These are phyloP conservation scores for Pestalotiopsis sp. DNA, from an alignment of 2,329 filamentous ascomycete genomes.

Conservation along the genomic window DNA sequence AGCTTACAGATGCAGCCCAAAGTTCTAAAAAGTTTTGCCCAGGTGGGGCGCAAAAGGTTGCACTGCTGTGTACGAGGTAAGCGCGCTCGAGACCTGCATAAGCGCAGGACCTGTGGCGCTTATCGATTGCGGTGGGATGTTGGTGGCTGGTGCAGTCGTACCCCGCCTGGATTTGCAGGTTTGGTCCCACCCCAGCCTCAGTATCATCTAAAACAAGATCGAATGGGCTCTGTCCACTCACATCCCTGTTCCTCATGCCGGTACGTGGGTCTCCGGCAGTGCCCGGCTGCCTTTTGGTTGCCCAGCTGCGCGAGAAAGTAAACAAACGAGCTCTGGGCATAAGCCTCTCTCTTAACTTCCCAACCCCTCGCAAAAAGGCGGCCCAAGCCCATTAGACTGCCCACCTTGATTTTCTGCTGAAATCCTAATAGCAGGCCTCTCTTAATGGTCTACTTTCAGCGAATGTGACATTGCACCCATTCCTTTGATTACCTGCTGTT, in stretches of 20 bases:
- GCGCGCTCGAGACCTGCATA: neutral
- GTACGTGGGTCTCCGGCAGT: neutral
- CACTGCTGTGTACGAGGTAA: neutral
- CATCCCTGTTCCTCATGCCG: neutral
- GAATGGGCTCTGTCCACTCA: neutral
- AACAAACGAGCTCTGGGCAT: neutral
- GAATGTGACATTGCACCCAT: conserved; percentile 14
- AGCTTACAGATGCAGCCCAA: neutral
- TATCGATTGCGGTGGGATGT: neutral
- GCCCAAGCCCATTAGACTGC: neutral
- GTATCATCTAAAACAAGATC: neutral
- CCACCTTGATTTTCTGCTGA: neutral
- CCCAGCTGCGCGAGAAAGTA: neutral
- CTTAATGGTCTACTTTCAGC: conserved; percentile 15
- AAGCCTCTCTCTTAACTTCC: neutral
- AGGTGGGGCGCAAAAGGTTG: neutral
- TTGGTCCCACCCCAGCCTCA: neutral
- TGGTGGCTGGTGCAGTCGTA: too few relatives aligned
- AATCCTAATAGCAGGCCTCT: conserved; percentile 3
- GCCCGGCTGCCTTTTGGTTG: neutral
- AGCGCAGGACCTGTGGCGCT: neutral
- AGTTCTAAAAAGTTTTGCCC: neutral
- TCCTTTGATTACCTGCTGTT: neutral
- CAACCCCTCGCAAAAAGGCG: conserved; percentile 7
- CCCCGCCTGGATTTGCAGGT: neutral